Evolutionary conservation across 768 basidiomycete species (phyloP), one percentile per base, ranked within the genome.

Genomic region (Lentinula lateritia): DNA sequence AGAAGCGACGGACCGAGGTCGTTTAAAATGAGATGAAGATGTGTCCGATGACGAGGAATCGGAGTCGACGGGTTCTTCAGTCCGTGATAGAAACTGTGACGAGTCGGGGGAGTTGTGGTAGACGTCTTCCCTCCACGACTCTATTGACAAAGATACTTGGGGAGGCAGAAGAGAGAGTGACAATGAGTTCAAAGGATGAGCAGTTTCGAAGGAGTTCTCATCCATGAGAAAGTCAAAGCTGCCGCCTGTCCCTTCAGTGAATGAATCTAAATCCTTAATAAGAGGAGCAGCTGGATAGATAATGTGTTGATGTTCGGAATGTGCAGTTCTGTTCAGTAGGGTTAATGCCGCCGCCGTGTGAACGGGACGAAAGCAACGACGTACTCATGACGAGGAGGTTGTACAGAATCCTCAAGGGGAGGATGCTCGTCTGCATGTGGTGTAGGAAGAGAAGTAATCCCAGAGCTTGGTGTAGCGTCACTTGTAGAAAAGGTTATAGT

Each of bases 181-280:
- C 38, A 71, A 65, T 41, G 70, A 65, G 63, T 74, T 72, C 53
- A 74, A 70, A 55, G 70, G 69, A 50, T 71, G 65, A 58, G 80
- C 66, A 56, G 73, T 73, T 42, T 73, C 68, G 50, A 62, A 67
- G 63, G 79, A 74, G 65, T 76, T 73, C 52, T 73, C 73, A 39
- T 71, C 69, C 60, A 78, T 70, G 43, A 77, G 67, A 56, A 76
- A 80, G 64, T 82, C 81, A 70, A 83, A 84, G 63, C 81, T 81
- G 50, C 83, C 83, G 61, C 72, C 70, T 15, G 80, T 82, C 36
- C 83, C 83, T 52, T 84, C 83, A n/a, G 82, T 83, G 73, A 86
- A 86, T 58, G 82, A 80, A 63, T 85, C 83, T 36, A 78, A 68
- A 67, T 86, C 84, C 70, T 81, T 84, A 66, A 86, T 66, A 61